A percentile compares a stretch with the other conserved stretches of the same genome.
These are phyloP conservation scores for Goniomonas avonlea DNA, from an alignment of 78 protist species.

Conservation along the genomic window DNA sequence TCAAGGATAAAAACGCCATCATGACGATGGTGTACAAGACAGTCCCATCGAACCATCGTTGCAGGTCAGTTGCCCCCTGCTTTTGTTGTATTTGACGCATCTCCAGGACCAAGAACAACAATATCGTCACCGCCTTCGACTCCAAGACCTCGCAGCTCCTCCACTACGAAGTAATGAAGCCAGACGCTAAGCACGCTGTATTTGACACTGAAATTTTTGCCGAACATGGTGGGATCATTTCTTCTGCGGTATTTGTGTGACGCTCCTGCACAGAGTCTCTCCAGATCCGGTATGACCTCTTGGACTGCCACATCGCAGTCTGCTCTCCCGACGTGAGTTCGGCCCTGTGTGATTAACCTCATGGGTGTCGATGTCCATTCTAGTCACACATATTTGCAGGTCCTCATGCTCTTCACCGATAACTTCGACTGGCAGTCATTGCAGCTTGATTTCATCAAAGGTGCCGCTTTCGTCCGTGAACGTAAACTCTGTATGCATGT, in stretches of 20 bases:
- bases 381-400: too few relatives aligned
- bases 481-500: too few relatives aligned
- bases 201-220: neutral
- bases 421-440: slow-evolving; percentile 58
- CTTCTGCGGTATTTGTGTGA: too few relatives aligned
- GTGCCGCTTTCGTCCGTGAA: too few relatives aligned
- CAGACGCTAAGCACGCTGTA: too few relatives aligned
- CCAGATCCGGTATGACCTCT: slow-evolving; percentile 51
- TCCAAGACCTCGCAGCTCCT: slow-evolving; percentile 31
- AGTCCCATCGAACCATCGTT: slow-evolving; percentile 42
- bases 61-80: too few relatives aligned
- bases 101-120: slow-evolving; percentile 14
- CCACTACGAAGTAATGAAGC: neutral
- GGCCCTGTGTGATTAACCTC: too few relatives aligned
- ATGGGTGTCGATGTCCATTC: too few relatives aligned
- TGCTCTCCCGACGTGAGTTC: slow-evolving; percentile 66
- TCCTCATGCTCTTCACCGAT: slow-evolving; percentile 51
- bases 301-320: slow-evolving; percentile 63
- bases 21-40: slow-evolving; percentile 57
- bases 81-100: slow-evolving; percentile 53
- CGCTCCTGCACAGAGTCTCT: too few relatives aligned
- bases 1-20: slow-evolving; percentile 48
- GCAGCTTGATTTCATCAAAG: too few relatives aligned
- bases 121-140: slow-evolving; percentile 23
- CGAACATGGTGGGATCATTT: too few relatives aligned